Evolutionary conservation across 148 eudicot genomes (phyloP).

Genomic region (Pouteria glomerata): DNA sequence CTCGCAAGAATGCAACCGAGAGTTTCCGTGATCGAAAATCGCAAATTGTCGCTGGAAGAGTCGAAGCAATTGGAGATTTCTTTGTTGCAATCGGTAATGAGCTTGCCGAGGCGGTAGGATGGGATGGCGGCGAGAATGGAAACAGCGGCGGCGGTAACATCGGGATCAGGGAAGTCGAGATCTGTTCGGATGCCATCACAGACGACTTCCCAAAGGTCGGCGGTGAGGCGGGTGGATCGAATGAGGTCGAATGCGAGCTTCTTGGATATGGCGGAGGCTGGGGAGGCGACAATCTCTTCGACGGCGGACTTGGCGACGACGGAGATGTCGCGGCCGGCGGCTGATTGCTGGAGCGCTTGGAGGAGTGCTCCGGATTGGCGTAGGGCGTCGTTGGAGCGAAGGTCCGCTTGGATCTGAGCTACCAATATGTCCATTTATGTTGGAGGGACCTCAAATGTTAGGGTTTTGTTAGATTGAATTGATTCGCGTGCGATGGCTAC

Average conservation of each 20-base stretch:
- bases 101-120: slow-evolving; percentile 55
- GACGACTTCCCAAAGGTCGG: slow-evolving; percentile 80
- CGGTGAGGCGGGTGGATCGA: slow-evolving; percentile 80
- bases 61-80: slow-evolving; percentile 67
- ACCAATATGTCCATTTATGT: slow-evolving; percentile 77
- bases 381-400: slow-evolving; percentile 93
- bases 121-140: slow-evolving; percentile 88
- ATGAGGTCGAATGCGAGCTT: slow-evolving; percentile 93
- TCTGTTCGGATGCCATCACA: slow-evolving; percentile 59
- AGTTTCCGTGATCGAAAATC: slow-evolving; percentile 82
- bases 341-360: slow-evolving; percentile 95
- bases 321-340: slow-evolving; percentile 96
- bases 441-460: not conserved
- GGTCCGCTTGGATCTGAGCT: slow-evolving; percentile 96
- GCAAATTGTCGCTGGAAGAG: slow-evolving; percentile 46
- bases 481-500: not conserved
- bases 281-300: slow-evolving; percentile 87
- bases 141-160: slow-evolving; percentile 82
- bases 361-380: slow-evolving; percentile 92
- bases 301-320: slow-evolving; percentile 85
- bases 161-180: slow-evolving; percentile 91
- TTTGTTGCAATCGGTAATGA: slow-evolving; percentile 48
- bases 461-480: not conserved
- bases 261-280: slow-evolving; percentile 87
- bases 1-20: slow-evolving; percentile 81